Base-by-base conservation (phyloP, 257 asterid genomes). In the Solanum arcanum region DNA sequence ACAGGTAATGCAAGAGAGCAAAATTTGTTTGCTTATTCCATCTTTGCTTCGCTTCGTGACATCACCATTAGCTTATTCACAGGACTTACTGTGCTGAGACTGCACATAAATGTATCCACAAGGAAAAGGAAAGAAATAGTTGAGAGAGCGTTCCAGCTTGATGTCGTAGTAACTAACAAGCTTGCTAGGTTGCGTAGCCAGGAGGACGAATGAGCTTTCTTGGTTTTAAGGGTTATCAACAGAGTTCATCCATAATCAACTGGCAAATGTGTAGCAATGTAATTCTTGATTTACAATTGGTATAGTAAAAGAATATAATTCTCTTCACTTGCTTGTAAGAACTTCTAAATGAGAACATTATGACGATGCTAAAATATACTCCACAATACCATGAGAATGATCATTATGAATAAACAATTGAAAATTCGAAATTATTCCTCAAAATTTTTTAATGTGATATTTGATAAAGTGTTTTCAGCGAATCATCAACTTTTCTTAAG, bases 181-280 rank as follows among this genome's bases (percentile, higher is more conserved):
- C 95, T 95, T 88, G 98, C 98, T 80, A 89, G 95, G 86, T 83
- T 93, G 89, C 93, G 91, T 74, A 91, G 95, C 91, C 98, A 93
- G 87, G 98, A 94, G 83, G 95, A 94, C 62, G 98, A 95, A 92
- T 94, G 88, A 92, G 91, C 83, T 29, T 29, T 31, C n/a, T 20
- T 29, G 20, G 29, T 16, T 81, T n/a, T 12, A 47, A 9, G 41
- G 14, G 6, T 29, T 18, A 69, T 47, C 33, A 31, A 31, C 5
- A 5, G 3, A 0, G 33, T n/a, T 62, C 31, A n/a, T 10, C 33
- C 27, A 62, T 62, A n/a, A 21, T 18, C 64, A 56, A 16, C 62
- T 52, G 4, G 64, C 62, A 18, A 7, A 52, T 52, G 23, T 52
- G 60, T 49, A 2, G 60, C 20, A 47, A 47, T 52, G 62, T 15